Evolutionary conservation across 2,329 filamentous ascomycete species (phyloP), one percentile per base, ranked within the genome.

Genomic region (Fusarium sp.): DNA sequence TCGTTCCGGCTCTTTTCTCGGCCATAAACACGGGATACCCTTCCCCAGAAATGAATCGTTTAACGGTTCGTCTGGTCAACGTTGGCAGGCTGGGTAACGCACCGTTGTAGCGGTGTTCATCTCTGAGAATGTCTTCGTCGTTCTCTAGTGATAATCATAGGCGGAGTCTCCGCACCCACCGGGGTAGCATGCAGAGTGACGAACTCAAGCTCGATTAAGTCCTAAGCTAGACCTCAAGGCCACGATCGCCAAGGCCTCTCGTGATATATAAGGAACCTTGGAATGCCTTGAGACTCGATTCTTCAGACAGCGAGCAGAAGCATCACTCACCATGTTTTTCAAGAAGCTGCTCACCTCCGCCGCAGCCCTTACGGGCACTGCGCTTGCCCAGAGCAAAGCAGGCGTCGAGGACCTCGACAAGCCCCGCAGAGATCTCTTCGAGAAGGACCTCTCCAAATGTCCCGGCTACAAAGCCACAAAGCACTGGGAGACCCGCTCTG

Each of bases 381-480:
- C 62, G 23, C 45, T 60, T 6, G 67, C 70, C 1, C 70, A 72
- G 57, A 72, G 70, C 36, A 72, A 71, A 38, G 55, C 37, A 20
- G 70, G 70, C 15, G 64, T 69, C 10, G 70, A 60, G 3, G 63
- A 54, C 8, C 70, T 72, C 4, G 44, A 63, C 31, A 49, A 59
- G 13, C 53, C 70, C 10, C 63, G 69, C 54, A 63, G 66, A 34
- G 70, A 72, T 11, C 54, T 72, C 6, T 72, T 26, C 36, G 67
- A 62, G 6, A 72, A 72, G 42, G 67, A 72, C 28, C 70, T 72
- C 30, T 69, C 70, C 26, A 58, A 59, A 15, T 93, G 91, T 72
- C 89, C 90, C 1, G 91, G 91, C 15, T 94, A 93, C 79, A 83
- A 76, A 30, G 91, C 90, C 3, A 85, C 83, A 18, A 88, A 91